Evolutionary conservation across 1,284 basidiomycete genomes (phyloP), one percentile per base, ranked within the genome.

Genomic region (Sutorius eximius): DNA sequence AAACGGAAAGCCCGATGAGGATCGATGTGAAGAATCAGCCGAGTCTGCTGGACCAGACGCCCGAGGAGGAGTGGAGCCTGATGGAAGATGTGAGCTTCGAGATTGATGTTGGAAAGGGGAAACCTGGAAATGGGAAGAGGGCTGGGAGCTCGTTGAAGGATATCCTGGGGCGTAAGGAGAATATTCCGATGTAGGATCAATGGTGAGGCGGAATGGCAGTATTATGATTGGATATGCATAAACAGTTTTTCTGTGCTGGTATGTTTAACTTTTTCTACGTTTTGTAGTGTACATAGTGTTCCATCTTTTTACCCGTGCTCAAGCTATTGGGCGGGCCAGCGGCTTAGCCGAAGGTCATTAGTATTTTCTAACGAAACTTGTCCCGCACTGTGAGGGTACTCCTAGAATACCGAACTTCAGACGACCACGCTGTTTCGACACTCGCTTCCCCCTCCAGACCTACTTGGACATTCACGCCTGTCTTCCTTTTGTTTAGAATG

Each of bases 1-100:
- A 63, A 59, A 66, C 52, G 56, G 44, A 77, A 20, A 82, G 81
- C n/a, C 82, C 85, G 0, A 65, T 83, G 56, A 77, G 81, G 11
- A 56, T 80, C n/a, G 72, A 72, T 37, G 42, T 77, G 50, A 73
- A 73, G 40, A 65, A 65, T 27, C 79, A 85, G 56, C 80, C 81
- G 15, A 85, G 82, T 65, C 64, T 87, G 59, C 65, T 87, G 53
- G 85, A 86, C 59, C 83, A 86, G 64, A 73, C 78, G 63, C 77
- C 81, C 15, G 82, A 85, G 59, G 83, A 85, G 53, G 77, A 79
- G 37, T 82, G 80, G 76, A 77, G 77, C 45, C 62, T 70, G 62
- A 73, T 73, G 62, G 76, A 76, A 18, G 82, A 84, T 43, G 64
- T 82, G 44, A 85, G 83, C 61, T 83, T 85, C 57, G 80, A 77